phyloP scores from a whole-genome alignment of 2,329 filamentous ascomycete genomes.

The Diaporthe caulivora region DNA sequence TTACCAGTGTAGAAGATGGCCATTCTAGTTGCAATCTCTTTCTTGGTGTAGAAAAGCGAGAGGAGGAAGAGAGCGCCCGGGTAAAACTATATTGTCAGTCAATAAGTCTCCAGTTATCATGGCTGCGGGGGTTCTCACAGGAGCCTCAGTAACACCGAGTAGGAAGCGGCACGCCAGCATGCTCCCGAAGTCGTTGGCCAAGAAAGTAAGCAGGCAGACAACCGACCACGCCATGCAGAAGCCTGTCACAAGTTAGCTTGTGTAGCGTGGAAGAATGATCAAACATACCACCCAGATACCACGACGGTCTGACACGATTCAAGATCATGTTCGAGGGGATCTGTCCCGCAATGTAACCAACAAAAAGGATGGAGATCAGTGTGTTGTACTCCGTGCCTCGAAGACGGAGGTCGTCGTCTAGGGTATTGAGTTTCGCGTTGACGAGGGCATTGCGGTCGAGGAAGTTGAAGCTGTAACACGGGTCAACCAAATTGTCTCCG shows the following conservation, averaged over 20 bases:
- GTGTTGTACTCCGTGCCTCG: conserved; percentile 17
- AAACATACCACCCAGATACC: conserved; percentile 42
- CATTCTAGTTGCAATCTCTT: conserved; percentile 72
- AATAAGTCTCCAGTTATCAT: background rate
- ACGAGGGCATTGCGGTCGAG: conserved; percentile 69
- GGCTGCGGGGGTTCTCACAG: conserved; percentile 26
- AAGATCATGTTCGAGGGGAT: conserved; percentile 61
- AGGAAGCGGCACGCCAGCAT: conserved; percentile 58
- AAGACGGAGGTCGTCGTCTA: conserved; percentile 21
- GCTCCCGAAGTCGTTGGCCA: conserved; percentile 42
- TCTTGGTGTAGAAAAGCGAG: conserved; percentile 73
- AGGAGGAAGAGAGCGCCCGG: conserved; percentile 64
- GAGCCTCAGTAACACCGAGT: conserved; percentile 56
- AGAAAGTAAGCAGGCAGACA: background rate
- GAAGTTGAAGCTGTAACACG: conserved; percentile 31
- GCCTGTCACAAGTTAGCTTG: background rate
- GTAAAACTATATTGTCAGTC: conserved; percentile 43
- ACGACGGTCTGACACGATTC: conserved; percentile 47
- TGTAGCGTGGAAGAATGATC: background rate
- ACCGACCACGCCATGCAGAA: conserved; percentile 52
- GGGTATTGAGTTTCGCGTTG: conserved; percentile 60
- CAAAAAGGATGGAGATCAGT: conserved; percentile 18
- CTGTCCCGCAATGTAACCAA: conserved; percentile 58
- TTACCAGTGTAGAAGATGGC: conserved; percentile 71
- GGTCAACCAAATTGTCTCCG: background rate